Base-by-base conservation (phyloP, 352 stramenopile genomes). In the Pythium coloratum region DNA sequence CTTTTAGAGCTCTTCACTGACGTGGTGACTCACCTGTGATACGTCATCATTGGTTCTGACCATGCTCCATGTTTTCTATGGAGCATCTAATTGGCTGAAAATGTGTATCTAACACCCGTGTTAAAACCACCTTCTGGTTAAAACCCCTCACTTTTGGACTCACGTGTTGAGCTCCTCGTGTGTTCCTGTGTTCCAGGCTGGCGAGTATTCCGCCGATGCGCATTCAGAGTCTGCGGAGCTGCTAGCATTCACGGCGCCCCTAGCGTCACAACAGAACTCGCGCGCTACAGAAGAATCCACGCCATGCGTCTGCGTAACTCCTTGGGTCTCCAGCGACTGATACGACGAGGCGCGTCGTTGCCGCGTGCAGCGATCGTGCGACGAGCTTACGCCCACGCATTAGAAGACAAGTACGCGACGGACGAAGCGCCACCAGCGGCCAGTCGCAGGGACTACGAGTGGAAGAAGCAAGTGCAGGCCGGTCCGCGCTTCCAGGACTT, bases 401-500 rank as follows among this genome's bases (percentile, higher is more conserved):
- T 55, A 6, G 46, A 64, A 59, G 7, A 36, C 18, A 28, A 56
- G 10, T 56, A 38, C 50, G 50, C 24, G 14, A 30, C 30, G 1
- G 20, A 10, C n/a, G 26, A 55, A 18, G 6, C 40, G 14, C 24
- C 18, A 3, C 44, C 44, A 6, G 3, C 7, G 44, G 44, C 44
- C 44, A 51, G 18, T 26, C 44, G 44, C 24, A 49, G 58, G 1
- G 44, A 50, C 32, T 44, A 26, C 3, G 32, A 55, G 9, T 70
- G 64, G 64, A 54, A 70, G 56, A 56, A 61, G 40, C 36, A 61
- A 18, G 50, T 70, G 40, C 16, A 58, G 13, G 12, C 36, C 9
- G 64, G 56, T 6, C 64, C 64, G 28, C 40, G 40, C 33, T 49
- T 70, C 2, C 56, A 49, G 4, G 64, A 70, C 36, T 70, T 70